Evolutionary conservation across 2,329 filamentous ascomycete species (phyloP), one percentile per base, ranked within the genome.

Genomic region (Colletotrichum trifolii): DNA sequence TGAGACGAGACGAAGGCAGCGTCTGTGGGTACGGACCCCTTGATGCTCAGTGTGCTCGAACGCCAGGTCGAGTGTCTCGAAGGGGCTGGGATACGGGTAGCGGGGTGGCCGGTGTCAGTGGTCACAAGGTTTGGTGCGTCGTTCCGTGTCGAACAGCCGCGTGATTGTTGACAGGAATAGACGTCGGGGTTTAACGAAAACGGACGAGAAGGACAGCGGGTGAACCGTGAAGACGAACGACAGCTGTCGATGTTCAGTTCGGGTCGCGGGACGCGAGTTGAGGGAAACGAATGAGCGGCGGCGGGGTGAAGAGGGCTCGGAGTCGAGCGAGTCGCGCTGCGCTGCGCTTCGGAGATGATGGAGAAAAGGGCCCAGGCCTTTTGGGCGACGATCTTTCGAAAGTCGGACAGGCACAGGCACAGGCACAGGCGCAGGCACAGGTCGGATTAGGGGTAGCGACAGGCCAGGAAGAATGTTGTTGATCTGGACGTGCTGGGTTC

Each of bases 1-100:
- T 66, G 63, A 66, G 63, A 62, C 62, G 62, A 65, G 62, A 66
- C 63, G 58, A 63, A 66, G 58, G 53, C 58, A 57, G 42, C 42
- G 63, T 66, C 58, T 62, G 63, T 66, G 63, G 63, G 59, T 50
- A 57, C 35, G 38, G 35, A 45, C 62, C 61, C 62, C 63, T 66
- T 66, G 63, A 66, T 55, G 63, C 63, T 54, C 47, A 63, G 53
- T 35, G 58, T 63, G 63, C 60, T 52, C 39, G 59, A 66, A 61
- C 39, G 40, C 45, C 45, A 48, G 63, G 47, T 57, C 35, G 34
- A 48, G 15, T 57, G 58, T 66, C 59, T 66, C 59, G 63, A 66
- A 11, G 47, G 56, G 59, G 47, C 63, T 38, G 58, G 63, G 63
- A 57, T 66, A 47, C 48, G 50, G 50, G 34, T 45, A 43, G 63